Percentiles rank a stretch among this genome's conserved stretches.
Evolutionary conservation across 2,329 filamentous ascomycete genomes (phyloP).

Genomic region (Fusarium zealandicum): DNA sequence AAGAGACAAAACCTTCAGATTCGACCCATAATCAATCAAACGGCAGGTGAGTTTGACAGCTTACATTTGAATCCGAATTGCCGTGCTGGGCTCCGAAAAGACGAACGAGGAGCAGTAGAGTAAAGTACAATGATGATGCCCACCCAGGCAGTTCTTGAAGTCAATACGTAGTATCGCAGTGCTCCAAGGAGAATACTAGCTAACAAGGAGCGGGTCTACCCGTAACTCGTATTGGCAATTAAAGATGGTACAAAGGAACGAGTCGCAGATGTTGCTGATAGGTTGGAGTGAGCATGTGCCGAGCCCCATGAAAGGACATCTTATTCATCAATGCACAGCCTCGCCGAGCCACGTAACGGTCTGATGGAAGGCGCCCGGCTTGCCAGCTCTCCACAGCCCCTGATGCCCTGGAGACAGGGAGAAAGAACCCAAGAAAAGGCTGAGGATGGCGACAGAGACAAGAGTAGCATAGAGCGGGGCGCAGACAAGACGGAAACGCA

Average conservation of each 20-base stretch:
- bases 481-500: neutral
- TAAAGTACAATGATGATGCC: no score
- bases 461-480: neutral
- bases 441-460: neutral
- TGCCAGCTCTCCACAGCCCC: neutral
- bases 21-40: no score
- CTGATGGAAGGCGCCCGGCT: neutral
- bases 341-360: constrained; percentile 30
- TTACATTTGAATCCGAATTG: neutral
- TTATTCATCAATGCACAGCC: constrained; percentile 33
- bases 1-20: neutral
- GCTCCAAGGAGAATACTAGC: no score
- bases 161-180: no score
- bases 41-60: no score
- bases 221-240: constrained; percentile 22
- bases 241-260: neutral
- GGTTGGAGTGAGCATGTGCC: neutral
- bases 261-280: neutral
- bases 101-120: neutral
- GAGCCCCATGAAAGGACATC: constrained; percentile 5
- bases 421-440: neutral
- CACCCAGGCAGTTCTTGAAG: no score
- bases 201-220: neutral
- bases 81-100: neutral
- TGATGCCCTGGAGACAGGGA: no score